Evolutionary conservation across 805 yeast genomes (phyloP).

Genomic region (Ogataea trehalophila): DNA sequence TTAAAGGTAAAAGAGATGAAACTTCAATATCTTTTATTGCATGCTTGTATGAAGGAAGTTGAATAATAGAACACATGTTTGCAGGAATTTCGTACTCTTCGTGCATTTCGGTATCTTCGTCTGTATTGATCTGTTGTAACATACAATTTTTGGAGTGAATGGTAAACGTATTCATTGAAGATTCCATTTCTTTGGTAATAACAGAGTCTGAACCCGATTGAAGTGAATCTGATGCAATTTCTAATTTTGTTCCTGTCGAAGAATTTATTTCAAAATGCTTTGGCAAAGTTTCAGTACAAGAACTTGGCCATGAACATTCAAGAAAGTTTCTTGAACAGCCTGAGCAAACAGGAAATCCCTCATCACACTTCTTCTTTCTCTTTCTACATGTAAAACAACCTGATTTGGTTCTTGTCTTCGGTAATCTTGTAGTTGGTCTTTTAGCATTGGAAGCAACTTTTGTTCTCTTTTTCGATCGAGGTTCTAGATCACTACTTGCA

Average conservation of each 20-base stretch:
- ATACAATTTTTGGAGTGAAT: neutral
- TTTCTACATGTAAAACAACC: conserved; percentile 36
- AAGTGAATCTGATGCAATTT: neutral
- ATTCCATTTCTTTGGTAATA: no score
- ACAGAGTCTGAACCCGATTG: no score
- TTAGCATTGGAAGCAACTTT: conserved; percentile 1
- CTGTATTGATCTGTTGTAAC: neutral
- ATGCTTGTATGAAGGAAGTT: conserved; percentile 21
- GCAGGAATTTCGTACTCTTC: conserved; percentile 23
- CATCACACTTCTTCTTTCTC: conserved; percentile 35
- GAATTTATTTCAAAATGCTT: conserved; percentile 23
- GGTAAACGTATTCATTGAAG: neutral
- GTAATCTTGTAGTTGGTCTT: conserved; percentile 4
- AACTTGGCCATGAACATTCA: conserved; percentile 31
- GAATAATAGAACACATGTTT: conserved; percentile 25
- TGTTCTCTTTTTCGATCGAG: neutral
- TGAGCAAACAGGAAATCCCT: conserved; percentile 28
- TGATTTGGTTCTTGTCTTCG: conserved; percentile 26
- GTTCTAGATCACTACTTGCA: neutral
- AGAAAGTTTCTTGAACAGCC: conserved; percentile 32
- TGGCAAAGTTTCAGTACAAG: conserved; percentile 22
- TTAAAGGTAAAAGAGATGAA: no score
- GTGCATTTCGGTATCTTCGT: conserved; percentile 4
- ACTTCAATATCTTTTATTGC: neutral
- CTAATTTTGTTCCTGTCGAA: conserved; percentile 8